Base-by-base conservation (phyloP, 106 monocot genomes). In the Phalaenopsis aphrodite region DNA sequence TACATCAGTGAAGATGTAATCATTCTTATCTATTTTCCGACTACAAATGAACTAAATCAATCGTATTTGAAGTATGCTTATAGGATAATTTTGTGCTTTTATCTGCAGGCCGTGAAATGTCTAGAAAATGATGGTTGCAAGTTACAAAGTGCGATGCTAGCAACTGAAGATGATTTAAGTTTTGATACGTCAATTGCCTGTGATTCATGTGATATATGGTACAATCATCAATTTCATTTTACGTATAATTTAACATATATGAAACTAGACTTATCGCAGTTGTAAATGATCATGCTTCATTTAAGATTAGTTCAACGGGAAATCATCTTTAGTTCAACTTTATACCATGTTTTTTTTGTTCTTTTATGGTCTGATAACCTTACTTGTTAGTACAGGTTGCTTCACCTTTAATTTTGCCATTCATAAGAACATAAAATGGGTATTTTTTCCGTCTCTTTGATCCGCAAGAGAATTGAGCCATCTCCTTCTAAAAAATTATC, bases 131-230 rank as follows among this genome's bases (percentile, higher is more conserved):
- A 85, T 86, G 87, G 83, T 45, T 97, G 96, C 89, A 97, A 89
- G 81, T 87, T 97, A 65, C 83, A 88, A 83, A 90, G 80, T 86
- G 87, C 81, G 45, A 16, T 86, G 48, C 69, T 83, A 79, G 75
- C 78, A 78, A 55, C 38, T 41, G 88, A 81, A 67, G 90, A 89
- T 79, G 87, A 86, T 85, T 86, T 78, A 57, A 86, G 66, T 81
- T 78, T 86, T 65, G 96, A 97, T 85, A 97, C 96, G 66, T 97
- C 96, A 81, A 90, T 97, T 86, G 96, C 96, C 84, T 97, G 96
- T 87, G 96, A 97, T 87, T 97, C 96, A 79, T 97, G 96, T 89
- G 96, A 97, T 81, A 83, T 80, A 77, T 97, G 96, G 96, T 94
- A 90, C 38, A 52, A 14, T 43, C 74, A 45, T 74, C 7, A 2